These are phyloP conservation scores for Fusarium compactum DNA, from an alignment of 2,329 filamentous ascomycete genomes.

Conservation along the genomic window DNA sequence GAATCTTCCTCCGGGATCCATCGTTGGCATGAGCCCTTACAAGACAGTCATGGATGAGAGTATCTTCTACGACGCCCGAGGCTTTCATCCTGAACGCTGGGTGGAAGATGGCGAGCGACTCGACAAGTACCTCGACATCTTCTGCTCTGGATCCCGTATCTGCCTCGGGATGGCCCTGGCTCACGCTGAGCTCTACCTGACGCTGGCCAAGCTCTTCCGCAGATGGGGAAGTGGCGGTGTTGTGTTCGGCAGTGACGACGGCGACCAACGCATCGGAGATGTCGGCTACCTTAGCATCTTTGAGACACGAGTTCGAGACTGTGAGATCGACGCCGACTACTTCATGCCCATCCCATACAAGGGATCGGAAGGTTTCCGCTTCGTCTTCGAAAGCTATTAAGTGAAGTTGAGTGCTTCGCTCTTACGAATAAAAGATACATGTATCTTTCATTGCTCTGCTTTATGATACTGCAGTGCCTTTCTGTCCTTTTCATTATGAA, in stretches of 20 bases:
- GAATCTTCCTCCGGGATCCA: conserved; percentile 51
- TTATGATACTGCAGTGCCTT: conserved; percentile 33
- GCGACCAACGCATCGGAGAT: conserved; percentile 51
- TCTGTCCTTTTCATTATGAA: conserved; percentile 15
- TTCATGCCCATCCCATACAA: conserved; percentile 56
- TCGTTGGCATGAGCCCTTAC: conserved; percentile 55
- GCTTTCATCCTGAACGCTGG: conserved; percentile 54
- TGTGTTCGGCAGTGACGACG: conserved; percentile 47
- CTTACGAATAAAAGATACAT: conserved; percentile 22
- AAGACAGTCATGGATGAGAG: conserved; percentile 51
- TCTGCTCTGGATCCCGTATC: conserved; percentile 52
- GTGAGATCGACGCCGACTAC: conserved; percentile 54
- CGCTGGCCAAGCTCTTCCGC: conserved; percentile 54
- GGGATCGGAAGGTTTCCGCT: conserved; percentile 52
- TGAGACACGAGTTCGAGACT: conserved; percentile 52
- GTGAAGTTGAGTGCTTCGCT: conserved; percentile 9
- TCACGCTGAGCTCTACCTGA: conserved; percentile 54
- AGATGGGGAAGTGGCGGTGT: conserved; percentile 53
- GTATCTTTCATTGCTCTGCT: conserved; percentile 26
- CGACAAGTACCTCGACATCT: conserved; percentile 52
- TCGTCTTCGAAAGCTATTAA: conserved; percentile 50
- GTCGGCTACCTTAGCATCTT: conserved; percentile 52
- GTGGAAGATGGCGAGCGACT: conserved; percentile 50
- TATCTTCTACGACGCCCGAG: conserved; percentile 51
- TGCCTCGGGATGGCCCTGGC: conserved; percentile 56